Percentiles rank a stretch among this genome's conserved stretches.
phyloP scores from a whole-genome alignment of 305 asterid genomes.

The Fraxinus angustifolia region DNA sequence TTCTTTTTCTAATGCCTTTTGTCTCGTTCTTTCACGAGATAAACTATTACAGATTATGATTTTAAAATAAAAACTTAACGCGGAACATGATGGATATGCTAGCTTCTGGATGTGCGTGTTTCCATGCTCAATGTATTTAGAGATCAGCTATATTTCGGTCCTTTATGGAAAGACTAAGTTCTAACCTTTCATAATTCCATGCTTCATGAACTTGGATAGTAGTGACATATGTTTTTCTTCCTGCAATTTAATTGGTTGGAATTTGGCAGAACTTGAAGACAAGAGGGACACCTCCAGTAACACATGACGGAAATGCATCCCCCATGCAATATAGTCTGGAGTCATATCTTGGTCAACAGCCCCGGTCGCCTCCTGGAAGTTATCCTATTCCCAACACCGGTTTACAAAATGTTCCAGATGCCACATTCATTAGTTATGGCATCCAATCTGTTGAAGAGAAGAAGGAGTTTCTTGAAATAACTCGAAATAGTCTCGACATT shows the following conservation, averaged over 20 bases:
- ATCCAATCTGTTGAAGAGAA: constrained; percentile 63
- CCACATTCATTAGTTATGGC: constrained; percentile 34
- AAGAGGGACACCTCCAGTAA: constrained; percentile 41
- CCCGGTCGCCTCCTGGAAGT: constrained; percentile 52
- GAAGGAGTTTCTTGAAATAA: constrained; percentile 62
- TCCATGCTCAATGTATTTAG: not conserved
- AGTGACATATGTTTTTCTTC: constrained; percentile 7
- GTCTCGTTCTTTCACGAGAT: not conserved
- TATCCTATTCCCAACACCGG: constrained; percentile 56
- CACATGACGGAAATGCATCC: constrained; percentile 37
- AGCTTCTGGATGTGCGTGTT: not conserved
- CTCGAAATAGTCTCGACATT: constrained; percentile 78
- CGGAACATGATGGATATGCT: not conserved
- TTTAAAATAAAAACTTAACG: not conserved
- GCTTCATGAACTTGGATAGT: not conserved
- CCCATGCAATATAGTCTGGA: constrained; percentile 45
- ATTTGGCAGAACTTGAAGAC: constrained; percentile 63
- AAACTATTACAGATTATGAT: not conserved
- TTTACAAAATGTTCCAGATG: constrained; percentile 37
- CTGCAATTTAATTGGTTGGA: constrained; percentile 19
- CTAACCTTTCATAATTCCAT: not conserved
- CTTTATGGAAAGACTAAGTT: not conserved
- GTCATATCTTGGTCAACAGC: constrained; percentile 59
- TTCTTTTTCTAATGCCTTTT: not conserved
- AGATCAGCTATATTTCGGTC: not conserved